Percentiles rank a stretch among this genome's conserved stretches.
Conservation (phyloP, 164 flowering plant genomes). For the Umbilicus rupestris region DNA sequence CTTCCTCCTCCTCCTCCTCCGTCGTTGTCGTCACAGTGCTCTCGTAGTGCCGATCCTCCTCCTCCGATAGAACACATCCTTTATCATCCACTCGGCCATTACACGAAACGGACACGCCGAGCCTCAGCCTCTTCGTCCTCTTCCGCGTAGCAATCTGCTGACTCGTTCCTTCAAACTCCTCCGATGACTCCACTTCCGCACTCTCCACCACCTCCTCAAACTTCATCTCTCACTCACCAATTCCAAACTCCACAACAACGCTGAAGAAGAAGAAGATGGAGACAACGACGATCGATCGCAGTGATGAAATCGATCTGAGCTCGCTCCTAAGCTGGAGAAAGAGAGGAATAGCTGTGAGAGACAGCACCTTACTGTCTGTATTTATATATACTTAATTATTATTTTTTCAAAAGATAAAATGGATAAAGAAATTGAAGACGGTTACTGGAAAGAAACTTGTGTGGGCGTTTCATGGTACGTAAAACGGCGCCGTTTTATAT, state of each 20-base stretch:
- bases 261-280: too few species aligned
- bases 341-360: slow-evolving; percentile 1
- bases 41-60: not conserved
- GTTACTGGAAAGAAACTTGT: not conserved
- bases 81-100: not conserved
- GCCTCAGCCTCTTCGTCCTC: slow-evolving; percentile 4
- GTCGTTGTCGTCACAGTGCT: not conserved
- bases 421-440: not conserved
- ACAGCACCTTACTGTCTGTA: not conserved
- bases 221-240: too few species aligned
- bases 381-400: not conserved
- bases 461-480: not conserved
- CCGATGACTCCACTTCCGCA: not conserved
- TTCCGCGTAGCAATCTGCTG: not conserved
- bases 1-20: not conserved
- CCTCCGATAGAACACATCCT: not conserved
- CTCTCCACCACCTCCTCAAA: not conserved
- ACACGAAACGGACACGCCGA: not conserved
- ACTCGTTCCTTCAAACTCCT: slow-evolving; percentile 1
- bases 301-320: not conserved
- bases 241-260: not conserved
- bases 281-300: too few species aligned
- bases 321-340: not conserved
- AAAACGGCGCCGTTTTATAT: not conserved
- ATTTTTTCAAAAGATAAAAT: too few species aligned